A percentile compares a stretch with the other conserved stretches of the same genome.
Evolutionary conservation across 352 stramenopile species (phyloP).

Genomic region (Globisporangium carolinianum): DNA sequence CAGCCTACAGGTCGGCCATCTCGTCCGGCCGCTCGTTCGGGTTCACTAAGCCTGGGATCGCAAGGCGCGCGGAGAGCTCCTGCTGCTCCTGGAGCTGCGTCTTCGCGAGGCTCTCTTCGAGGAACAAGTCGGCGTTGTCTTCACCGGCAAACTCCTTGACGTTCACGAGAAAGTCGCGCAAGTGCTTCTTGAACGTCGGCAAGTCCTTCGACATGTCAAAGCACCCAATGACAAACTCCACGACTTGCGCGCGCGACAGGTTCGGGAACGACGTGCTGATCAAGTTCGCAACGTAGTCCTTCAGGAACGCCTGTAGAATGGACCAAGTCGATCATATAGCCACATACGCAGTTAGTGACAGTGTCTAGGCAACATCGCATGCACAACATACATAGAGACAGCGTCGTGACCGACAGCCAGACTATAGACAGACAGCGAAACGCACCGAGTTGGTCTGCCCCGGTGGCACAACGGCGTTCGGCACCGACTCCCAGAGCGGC

Average conservation of each 20-base stretch:
- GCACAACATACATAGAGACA: not conserved
- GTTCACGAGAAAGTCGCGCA: slow-evolving; percentile 99
- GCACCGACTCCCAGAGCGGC: slow-evolving; percentile 92
- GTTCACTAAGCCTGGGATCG: slow-evolving; percentile 89
- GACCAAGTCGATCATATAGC: not conserved
- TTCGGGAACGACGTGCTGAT: slow-evolving; percentile 97
- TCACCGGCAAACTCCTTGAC: slow-evolving; percentile 97
- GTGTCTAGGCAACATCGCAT: not conserved
- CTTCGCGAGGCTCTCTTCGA: slow-evolving; percentile 92
- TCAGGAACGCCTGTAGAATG: slow-evolving; percentile 81
- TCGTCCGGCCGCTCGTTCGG: slow-evolving; percentile 88
- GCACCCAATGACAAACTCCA: slow-evolving; percentile 95
- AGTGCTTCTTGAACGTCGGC: slow-evolving; percentile 96
- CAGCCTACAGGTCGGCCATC: slow-evolving; percentile 73
- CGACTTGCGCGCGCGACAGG: slow-evolving; percentile 90
- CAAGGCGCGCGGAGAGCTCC: slow-evolving; percentile 71
- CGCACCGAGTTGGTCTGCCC: slow-evolving; percentile 79
- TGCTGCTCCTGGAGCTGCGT: slow-evolving; percentile 85
- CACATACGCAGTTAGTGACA: not conserved
- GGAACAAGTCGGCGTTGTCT: slow-evolving; percentile 96
- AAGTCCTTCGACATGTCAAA: slow-evolving; percentile 98
- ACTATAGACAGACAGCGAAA: not conserved
- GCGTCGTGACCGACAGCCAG: too few species aligned
- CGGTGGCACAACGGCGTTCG: slow-evolving; percentile 54
- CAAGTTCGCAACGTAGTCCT: slow-evolving; percentile 95